These are phyloP conservation scores for Boletus reticuloceps DNA, from an alignment of 768 basidiomycete genomes.

Conservation along the genomic window DNA sequence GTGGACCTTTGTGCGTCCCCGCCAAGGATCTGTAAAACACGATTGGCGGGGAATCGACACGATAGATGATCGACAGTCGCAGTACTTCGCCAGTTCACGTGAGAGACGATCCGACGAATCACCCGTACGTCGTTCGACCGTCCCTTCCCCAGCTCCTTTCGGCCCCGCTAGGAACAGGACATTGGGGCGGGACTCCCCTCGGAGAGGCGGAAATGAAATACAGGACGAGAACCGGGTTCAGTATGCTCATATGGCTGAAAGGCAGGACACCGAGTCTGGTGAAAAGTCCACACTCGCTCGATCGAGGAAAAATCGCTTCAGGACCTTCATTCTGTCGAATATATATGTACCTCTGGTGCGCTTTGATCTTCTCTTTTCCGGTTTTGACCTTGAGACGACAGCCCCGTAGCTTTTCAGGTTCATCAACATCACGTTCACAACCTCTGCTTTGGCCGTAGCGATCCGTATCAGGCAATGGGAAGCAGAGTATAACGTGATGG, in stretches of 20 bases:
- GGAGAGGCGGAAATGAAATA: constrained; percentile 31
- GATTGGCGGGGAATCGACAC: constrained; percentile 3
- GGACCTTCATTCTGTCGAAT: constrained; percentile 70
- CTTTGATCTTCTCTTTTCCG: constrained; percentile 5
- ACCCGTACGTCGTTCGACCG: constrained; percentile 21
- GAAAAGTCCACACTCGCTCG: constrained; percentile 28
- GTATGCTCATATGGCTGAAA: constrained; percentile 18
- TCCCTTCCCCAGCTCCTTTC: constrained; percentile 35
- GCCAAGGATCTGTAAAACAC: constrained; percentile 28
- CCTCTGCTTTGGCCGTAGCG: constrained; percentile 75
- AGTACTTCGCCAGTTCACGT: constrained; percentile 2
- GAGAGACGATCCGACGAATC: constrained; percentile 24
- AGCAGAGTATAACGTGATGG: constrained; percentile 46
- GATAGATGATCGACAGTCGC: constrained; percentile 15
- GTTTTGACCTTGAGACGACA: constrained; percentile 8
- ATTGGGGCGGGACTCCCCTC: constrained; percentile 68
- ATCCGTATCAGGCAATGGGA: constrained; percentile 70
- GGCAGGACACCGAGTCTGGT: constrained; percentile 27
- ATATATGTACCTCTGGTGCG: constrained; percentile 76
- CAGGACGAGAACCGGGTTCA: constrained; percentile 10
- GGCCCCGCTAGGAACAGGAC: constrained; percentile 55
- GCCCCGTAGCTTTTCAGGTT: constrained; percentile 70
- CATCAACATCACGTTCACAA: constrained; percentile 80
- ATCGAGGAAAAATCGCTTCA: constrained; percentile 47
- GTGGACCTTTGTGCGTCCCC: constrained; percentile 72